Evolutionary conservation across 495 filamentous ascomycete genomes (phyloP).

Genomic region (Aspergillus indologenus): DNA sequence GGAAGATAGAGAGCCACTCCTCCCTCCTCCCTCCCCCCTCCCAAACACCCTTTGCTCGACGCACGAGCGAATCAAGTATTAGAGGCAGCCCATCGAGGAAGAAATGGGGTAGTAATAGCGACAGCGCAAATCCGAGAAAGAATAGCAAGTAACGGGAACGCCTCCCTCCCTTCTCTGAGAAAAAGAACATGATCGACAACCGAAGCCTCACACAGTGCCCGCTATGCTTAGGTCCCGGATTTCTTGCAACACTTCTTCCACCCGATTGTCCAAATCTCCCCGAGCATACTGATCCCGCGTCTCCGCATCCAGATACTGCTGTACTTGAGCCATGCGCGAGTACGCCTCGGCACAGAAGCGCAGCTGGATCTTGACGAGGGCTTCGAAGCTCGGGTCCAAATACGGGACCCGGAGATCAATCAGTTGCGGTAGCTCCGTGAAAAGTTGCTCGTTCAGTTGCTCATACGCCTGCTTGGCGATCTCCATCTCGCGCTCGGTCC

Average conservation of each 20-base stretch:
- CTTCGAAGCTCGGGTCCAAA: constrained; percentile 93
- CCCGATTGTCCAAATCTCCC: constrained; percentile 84
- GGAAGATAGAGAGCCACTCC: neutral
- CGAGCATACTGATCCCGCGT: constrained; percentile 94
- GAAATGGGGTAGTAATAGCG: neutral
- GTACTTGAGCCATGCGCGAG: constrained; percentile 94
- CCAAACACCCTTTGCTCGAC: neutral
- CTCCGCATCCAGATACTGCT: constrained; percentile 97
- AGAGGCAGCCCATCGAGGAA: neutral
- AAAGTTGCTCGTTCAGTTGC: constrained; percentile 91
- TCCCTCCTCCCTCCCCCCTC: neutral
- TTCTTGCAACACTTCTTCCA: constrained; percentile 95
- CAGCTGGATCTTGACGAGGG: constrained; percentile 96
- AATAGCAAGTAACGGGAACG: constrained; percentile 8
- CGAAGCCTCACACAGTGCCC: constrained; percentile 53
- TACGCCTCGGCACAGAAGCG: constrained; percentile 98
- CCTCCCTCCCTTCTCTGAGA: neutral
- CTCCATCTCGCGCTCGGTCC: constrained; percentile 90
- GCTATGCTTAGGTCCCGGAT: constrained; percentile 96
- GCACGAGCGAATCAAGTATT: constrained; percentile 1
- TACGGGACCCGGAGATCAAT: constrained; percentile 97
- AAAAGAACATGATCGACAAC: constrained; percentile 7
- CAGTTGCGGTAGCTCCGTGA: constrained; percentile 88
- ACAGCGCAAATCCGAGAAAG: neutral
- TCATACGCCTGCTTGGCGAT: constrained; percentile 93